phyloP scores from a whole-genome alignment of 2,329 filamentous ascomycete species.

The Aspergillus sergii region DNA sequence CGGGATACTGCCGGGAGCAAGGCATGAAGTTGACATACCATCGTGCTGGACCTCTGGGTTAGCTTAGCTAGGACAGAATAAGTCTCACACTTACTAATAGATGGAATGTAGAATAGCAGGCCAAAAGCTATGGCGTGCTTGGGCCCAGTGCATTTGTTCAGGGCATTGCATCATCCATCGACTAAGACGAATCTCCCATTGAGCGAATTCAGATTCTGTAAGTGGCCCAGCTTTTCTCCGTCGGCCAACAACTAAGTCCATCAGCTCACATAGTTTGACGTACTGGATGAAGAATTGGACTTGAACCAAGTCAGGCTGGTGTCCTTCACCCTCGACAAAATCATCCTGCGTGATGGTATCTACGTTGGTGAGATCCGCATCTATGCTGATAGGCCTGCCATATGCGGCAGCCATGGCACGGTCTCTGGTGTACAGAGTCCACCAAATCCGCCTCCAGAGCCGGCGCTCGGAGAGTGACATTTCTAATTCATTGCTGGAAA shows the following conservation, averaged over 20 bases:
- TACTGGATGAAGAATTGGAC: no score
- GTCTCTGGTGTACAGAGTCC: background rate
- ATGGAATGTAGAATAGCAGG: no score
- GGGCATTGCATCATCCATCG: background rate
- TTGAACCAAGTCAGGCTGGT: background rate
- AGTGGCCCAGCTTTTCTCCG: background rate
- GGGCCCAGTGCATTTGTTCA: background rate
- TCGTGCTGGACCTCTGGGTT: no score
- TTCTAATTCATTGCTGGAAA: no score
- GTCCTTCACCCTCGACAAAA: background rate
- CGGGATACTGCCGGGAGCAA: no score
- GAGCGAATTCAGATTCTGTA: background rate
- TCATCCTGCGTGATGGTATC: background rate
- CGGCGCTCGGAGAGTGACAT: no score
- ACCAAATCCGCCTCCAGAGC: background rate
- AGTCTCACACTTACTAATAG: no score
- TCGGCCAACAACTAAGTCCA: no score
- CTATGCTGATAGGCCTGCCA: background rate
- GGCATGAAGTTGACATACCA: no score
- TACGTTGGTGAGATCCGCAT: background rate
- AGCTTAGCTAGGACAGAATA: no score
- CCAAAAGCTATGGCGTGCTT: background rate
- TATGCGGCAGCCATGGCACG: background rate
- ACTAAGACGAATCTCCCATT: background rate
- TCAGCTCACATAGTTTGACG: no score